A percentile compares a stretch with the other conserved stretches of the same genome.
Conservation (phyloP, 2,329 filamentous ascomycete species). For the Hymenotorrendiella dingleyae region DNA sequence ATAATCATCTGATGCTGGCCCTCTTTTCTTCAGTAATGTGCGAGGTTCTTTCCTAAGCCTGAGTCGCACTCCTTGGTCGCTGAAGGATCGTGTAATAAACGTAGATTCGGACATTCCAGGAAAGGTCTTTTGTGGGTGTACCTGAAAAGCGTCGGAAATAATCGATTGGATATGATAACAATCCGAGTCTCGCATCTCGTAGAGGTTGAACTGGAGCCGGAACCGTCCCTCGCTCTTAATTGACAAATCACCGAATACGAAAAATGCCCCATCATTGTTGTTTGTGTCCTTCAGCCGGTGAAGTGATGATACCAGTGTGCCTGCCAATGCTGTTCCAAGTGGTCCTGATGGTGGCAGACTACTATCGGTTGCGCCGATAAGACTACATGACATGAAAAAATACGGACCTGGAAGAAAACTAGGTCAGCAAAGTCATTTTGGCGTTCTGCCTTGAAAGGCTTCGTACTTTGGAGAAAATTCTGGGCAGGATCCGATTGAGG, state of each 20-base stretch:
- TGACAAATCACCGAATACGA: constrained; percentile 86
- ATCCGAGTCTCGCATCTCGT: constrained; percentile 51
- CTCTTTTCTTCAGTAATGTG: constrained; percentile 33
- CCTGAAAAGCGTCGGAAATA: constrained; percentile 63
- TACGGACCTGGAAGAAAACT: constrained; percentile 37
- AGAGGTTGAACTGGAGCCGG: constrained; percentile 70
- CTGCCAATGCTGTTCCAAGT: constrained; percentile 51
- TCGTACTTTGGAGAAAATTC: constrained; percentile 52
- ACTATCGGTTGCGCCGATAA: constrained; percentile 38
- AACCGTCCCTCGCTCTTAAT: constrained; percentile 69
- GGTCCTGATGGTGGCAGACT: constrained; percentile 35
- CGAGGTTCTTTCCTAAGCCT: constrained; percentile 78
- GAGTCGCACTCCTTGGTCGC: constrained; percentile 79
- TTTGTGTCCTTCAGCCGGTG: constrained; percentile 74
- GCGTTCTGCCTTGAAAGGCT: not conserved
- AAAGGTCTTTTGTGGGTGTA: constrained; percentile 61
- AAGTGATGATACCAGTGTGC: constrained; percentile 72
- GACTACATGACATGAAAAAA: constrained; percentile 42
- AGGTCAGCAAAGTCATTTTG: constrained; percentile 8
- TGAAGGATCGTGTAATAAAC: constrained; percentile 72
- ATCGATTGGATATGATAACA: constrained; percentile 31
- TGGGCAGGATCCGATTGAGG: constrained; percentile 40
- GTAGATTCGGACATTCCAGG: constrained; percentile 79
- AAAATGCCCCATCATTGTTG: constrained; percentile 76
- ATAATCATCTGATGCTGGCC: constrained; percentile 30